Conservation (phyloP, 345 rosid species). For the Isatis tinctoria region DNA sequence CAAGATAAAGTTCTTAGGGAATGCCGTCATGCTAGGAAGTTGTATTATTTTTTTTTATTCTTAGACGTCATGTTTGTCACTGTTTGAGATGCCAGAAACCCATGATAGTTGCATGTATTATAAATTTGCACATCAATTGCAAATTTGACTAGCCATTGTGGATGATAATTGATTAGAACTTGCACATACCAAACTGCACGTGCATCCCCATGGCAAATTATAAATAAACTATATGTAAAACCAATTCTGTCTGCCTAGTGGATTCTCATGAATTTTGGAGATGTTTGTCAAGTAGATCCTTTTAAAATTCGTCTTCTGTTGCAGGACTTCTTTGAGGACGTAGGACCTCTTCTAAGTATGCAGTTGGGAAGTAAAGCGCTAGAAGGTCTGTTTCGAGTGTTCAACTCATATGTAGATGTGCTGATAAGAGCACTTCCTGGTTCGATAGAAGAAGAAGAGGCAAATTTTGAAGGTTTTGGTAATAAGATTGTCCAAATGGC, state of each 20-base stretch:
- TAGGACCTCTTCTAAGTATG: constrained; percentile 95
- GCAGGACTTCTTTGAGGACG: constrained; percentile 98
- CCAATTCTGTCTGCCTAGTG: background rate
- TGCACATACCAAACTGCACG: background rate
- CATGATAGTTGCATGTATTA: background rate
- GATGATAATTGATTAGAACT: background rate
- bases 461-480: constrained; percentile 65
- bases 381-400: constrained; percentile 93
- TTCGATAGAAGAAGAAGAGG: constrained; percentile 97
- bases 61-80: background rate
- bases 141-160: constrained; percentile 1
- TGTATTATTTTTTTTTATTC: background rate
- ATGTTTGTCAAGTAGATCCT: constrained; percentile 15
- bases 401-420: constrained; percentile 79
- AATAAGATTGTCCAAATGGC: constrained; percentile 90
- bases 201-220: background rate
- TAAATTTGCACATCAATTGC: background rate
- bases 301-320: constrained; percentile 1
- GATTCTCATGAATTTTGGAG: background rate
- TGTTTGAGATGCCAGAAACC: background rate
- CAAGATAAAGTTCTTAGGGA: background rate
- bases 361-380: constrained; percentile 91
- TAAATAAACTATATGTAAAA: background rate
- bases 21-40: constrained; percentile 4
- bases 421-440: constrained; percentile 93